These are phyloP conservation scores for Smallanthus sonchifolius DNA, from an alignment of 129 eudicot genomes.

Conservation along the genomic window DNA sequence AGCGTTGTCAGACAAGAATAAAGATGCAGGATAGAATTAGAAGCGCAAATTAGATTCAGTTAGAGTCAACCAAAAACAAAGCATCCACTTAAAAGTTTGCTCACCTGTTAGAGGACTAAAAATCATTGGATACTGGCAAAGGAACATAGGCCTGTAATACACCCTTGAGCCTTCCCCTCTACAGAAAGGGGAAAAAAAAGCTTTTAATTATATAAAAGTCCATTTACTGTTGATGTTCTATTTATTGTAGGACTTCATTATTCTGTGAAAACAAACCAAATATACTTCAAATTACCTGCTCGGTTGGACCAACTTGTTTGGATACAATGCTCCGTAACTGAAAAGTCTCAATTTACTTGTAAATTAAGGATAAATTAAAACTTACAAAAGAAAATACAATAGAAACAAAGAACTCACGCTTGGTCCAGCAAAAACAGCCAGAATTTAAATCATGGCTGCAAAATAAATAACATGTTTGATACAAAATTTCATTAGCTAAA, in stretches of 20 bases:
- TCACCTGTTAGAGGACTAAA: conserved; percentile 56
- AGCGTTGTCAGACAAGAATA: conserved; percentile 71
- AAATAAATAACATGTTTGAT: conserved; percentile 62
- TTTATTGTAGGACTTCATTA: background rate
- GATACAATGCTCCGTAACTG: conserved; percentile 87
- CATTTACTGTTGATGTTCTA: background rate
- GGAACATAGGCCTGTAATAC: conserved; percentile 77
- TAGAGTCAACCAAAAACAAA: background rate
- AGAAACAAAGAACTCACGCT: conserved; percentile 48
- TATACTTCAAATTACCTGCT: conserved; percentile 52
- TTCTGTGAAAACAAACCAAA: background rate
- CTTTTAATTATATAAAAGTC: background rate
- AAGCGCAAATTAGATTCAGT: conserved; percentile 3
- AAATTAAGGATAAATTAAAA: conserved; percentile 4
- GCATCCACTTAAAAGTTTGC: background rate
- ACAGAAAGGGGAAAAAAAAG: background rate
- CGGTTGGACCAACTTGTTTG: conserved; percentile 80
- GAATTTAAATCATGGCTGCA: conserved; percentile 54
- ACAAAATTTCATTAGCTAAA: conserved; percentile 21
- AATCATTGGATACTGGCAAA: conserved; percentile 68
- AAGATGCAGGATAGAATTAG: conserved; percentile 37
- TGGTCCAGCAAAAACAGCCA: conserved; percentile 69
- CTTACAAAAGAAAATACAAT: background rate
- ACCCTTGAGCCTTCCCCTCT: conserved; percentile 84
- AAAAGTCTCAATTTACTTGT: conserved; percentile 9